These are phyloP conservation scores for Williopsis jadinii DNA, from an alignment of 1,139 yeast species.

Conservation along the genomic window DNA sequence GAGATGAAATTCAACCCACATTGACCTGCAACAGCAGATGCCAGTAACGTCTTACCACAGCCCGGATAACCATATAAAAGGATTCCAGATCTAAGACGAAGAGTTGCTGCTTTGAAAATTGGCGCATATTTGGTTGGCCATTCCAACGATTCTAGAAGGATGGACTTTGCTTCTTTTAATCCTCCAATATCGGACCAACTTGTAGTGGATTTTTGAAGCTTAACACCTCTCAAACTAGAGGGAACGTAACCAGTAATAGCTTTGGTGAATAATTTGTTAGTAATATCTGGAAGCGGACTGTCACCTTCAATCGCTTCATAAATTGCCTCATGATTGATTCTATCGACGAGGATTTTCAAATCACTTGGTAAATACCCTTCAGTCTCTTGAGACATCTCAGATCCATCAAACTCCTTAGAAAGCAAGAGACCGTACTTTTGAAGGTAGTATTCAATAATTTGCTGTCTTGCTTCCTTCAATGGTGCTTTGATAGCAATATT, in stretches of 20 bases:
- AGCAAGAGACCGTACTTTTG: conserved; percentile 23
- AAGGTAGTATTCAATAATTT: conserved; percentile 44
- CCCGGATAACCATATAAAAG: conserved; percentile 95
- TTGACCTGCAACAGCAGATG: conserved; percentile 91
- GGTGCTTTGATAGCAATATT: conserved; percentile 63
- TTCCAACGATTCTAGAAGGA: conserved; percentile 80
- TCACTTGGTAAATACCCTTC: conserved; percentile 91
- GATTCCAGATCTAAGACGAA: conserved; percentile 83
- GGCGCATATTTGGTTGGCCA: conserved; percentile 98
- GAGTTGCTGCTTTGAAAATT: conserved; percentile 80
- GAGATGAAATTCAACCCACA: conserved; percentile 93
- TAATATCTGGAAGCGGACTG: conserved; percentile 7
- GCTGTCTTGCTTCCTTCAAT: conserved; percentile 50
- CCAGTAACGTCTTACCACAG: conserved; percentile 90
- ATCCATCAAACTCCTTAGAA: conserved; percentile 41
- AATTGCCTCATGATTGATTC: conserved; percentile 65
- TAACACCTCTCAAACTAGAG: conserved; percentile 78
- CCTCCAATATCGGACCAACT: conserved; percentile 93
- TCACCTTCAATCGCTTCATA: conserved; percentile 25
- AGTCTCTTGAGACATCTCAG: conserved; percentile 71
- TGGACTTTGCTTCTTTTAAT: conserved; percentile 62
- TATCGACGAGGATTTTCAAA: conserved; percentile 61
- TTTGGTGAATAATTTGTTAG: conserved; percentile 36
- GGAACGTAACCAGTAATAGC: conserved; percentile 72
- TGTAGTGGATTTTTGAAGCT: conserved; percentile 68